Evolutionary conservation across 768 basidiomycete species (phyloP), one percentile per base, ranked within the genome.

Genomic region (Imleria badia): DNA sequence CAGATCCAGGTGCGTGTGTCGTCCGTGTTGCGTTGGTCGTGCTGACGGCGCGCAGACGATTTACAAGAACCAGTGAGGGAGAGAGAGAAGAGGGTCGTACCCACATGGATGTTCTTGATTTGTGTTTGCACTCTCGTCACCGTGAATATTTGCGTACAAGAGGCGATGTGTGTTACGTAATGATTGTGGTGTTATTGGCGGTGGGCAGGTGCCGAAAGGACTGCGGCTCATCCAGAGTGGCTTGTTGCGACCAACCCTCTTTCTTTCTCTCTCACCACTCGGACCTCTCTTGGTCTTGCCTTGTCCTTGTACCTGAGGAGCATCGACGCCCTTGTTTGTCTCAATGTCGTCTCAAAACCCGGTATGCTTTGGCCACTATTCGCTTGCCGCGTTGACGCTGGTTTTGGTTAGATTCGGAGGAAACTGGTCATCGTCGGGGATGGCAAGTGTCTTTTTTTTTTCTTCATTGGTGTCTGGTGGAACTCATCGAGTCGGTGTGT

Each of bases 361-460:
- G 54, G 85, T 86, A 68, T n/a, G n/a, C n/a, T n/a, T n/a, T n/a
- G n/a, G n/a, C n/a, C n/a, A n/a, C n/a, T n/a, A n/a, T n/a, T n/a
- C n/a, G n/a, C n/a, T n/a, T n/a, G n/a, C n/a, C n/a, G 17, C 34
- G 33, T 19, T 39, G 15, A 48, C 35, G 41, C 4, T 53, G 45
- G 45, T 22, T 26, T 14, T 33, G 36, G 26, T 31, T 61, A 96
- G 93, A 91, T 98, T 72, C 86, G 93, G 64, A 82, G 94, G 66
- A 98, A 98, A 76, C 79, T 98, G 54, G 94, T 96, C 74, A 94
- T 94, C 69, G 94, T 98, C 58, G 96, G 96, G 63, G 96, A 99
- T 75, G 96, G 96, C 78, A 78, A 70, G 85, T 79, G 62, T 34
- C 6, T 8, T 40, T 23, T 33, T 20, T 17, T 23, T n/a, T 12